A percentile compares a stretch with the other conserved stretches of the same genome.
Evolutionary conservation across 371 early-diverging fungal genomes (phyloP).

Genomic region (Saksenaea vasiformis): DNA sequence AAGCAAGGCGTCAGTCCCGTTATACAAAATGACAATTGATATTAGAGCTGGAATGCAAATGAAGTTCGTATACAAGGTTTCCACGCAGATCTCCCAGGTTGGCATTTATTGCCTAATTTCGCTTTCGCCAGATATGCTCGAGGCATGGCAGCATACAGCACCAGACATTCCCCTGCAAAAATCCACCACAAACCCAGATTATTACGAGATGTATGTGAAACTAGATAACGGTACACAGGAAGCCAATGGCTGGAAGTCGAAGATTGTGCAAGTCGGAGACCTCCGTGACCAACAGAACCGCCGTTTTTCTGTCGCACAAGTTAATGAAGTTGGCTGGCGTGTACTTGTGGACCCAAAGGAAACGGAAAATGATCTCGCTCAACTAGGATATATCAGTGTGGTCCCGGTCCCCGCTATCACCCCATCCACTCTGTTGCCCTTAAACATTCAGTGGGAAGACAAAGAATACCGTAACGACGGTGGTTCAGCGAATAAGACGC

Average conservation of each 20-base stretch:
- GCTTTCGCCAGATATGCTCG: background rate
- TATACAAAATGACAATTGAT: background rate
- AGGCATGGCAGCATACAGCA: background rate
- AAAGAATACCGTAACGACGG: background rate
- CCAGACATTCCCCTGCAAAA: background rate
- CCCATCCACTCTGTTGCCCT: background rate
- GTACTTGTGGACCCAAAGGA: background rate
- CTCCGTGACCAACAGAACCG: background rate
- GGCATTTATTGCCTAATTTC: background rate
- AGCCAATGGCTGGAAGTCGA: background rate
- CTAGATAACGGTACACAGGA: background rate
- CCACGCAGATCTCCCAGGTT: background rate
- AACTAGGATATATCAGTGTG: background rate
- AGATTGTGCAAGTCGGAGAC: background rate
- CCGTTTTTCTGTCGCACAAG: background rate
- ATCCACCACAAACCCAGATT: background rate
- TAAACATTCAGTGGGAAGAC: background rate
- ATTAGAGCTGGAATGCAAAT: background rate
- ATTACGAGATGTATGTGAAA: background rate
- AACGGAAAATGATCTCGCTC: background rate
- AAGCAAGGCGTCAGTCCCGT: background rate
- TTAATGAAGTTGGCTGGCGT: background rate
- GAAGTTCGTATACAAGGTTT: background rate
- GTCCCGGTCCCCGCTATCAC: background rate
- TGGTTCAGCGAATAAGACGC: background rate